Base-by-base conservation (phyloP, 2,329 filamentous ascomycete genomes). In the Fusarium tanahbumbuense region DNA sequence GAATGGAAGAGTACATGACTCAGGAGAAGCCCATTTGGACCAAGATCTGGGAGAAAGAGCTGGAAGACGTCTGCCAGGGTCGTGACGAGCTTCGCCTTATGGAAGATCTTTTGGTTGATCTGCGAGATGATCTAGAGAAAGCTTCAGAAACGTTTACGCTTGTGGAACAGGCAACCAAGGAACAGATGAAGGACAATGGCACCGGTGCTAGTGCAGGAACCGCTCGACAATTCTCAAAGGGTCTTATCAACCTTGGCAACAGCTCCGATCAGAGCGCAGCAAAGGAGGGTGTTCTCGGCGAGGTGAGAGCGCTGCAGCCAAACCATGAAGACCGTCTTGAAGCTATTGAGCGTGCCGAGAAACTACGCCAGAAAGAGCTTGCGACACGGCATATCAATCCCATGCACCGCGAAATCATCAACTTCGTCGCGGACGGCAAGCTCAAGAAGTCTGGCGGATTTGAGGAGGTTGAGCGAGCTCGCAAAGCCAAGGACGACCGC, bases 41-140 rank as follows among this genome's bases (percentile, higher is more conserved):
- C 57, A 98, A 98, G 88, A 97, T 98, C 70, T 99, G 96, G 96
- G 95, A 98, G 87, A 94, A 97, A 81, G 94, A 98, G 80, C 85
- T 99, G 47, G 93, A 98, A 80, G 91, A 95, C 55, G 95, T 99
- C 5, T 98, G 96, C 82, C 94, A 97, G 78, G 96, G 98, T 76
- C 90, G 94, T 72, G 95, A 98, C 77, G 91, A 98, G 80, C 88
- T 99, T 73, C 96, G 94, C 52, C 92, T 98, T 85, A 95, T 97
- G 84, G 96, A 99, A 83, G 96, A 98, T 75, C 88, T 99, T 68
- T 91, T 95, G 70, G 89, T 94, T 46, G 96, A 99, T 83, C 83
- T 99, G 68, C 90, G 96, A 76, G 94, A 98, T 76, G 96, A 99
- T 82, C 85, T 99, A 48, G 94, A 98, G 78, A 98, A 98, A 82